Conservation (phyloP, 2,329 filamentous ascomycete genomes). For the Chaetomiaceae sp. region DNA sequence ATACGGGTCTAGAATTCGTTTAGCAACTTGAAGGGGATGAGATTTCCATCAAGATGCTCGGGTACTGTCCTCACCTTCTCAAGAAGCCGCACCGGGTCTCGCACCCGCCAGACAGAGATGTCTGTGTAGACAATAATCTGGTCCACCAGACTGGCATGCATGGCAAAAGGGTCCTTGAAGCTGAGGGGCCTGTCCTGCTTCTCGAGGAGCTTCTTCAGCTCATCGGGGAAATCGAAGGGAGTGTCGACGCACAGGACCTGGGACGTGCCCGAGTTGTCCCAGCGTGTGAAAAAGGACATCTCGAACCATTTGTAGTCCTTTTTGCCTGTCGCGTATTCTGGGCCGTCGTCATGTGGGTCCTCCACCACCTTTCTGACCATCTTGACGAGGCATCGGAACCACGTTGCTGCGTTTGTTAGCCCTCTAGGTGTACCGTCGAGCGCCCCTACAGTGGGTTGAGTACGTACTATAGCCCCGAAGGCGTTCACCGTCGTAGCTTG, state of each 20-base stretch:
- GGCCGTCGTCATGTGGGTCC: conserved; percentile 9
- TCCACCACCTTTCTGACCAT: conserved; percentile 18
- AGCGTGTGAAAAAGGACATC: conserved; percentile 21
- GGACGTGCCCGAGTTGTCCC: conserved; percentile 10
- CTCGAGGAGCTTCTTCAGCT: conserved; percentile 1
- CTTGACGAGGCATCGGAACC: conserved; percentile 21
- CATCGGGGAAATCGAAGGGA: conserved; percentile 7
- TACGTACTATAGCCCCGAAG: conserved; percentile 15
- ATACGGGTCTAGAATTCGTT: conserved; percentile 13
- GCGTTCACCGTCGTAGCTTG: conserved; percentile 5
- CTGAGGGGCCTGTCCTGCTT: conserved; percentile 1
- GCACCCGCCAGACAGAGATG: conserved; percentile 21
- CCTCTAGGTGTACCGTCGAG: neutral
- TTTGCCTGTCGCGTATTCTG: conserved; percentile 14
- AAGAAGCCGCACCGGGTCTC: conserved; percentile 20
- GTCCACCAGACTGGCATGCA: conserved; percentile 20
- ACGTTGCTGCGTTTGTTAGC: conserved; percentile 17
- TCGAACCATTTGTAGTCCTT: conserved; percentile 24
- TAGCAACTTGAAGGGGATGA: too few relatives aligned
- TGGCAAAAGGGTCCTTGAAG: conserved; percentile 19
- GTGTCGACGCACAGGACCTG: conserved; percentile 19
- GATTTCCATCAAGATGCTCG: too few relatives aligned
- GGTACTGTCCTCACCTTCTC: conserved; percentile 15
- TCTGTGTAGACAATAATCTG: conserved; percentile 18
- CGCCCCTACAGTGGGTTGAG: neutral